phyloP scores from a whole-genome alignment of 192 early-diverging fungal species.

The Coemansia sp. region DNA sequence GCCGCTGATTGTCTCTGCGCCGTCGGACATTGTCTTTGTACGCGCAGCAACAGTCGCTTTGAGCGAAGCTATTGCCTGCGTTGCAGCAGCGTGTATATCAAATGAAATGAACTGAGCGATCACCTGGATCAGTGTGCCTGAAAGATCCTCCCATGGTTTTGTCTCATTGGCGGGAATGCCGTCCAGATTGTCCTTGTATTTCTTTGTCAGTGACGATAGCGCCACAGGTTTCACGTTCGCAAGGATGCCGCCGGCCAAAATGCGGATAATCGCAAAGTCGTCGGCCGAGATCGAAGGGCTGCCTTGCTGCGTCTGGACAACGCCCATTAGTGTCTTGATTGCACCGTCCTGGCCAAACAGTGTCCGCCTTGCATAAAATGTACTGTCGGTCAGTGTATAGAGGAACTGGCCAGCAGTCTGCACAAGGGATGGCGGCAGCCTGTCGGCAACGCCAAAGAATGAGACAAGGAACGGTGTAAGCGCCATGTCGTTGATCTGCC shows the following conservation, averaged over 20 bases:
- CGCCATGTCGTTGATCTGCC: constrained; percentile 65
- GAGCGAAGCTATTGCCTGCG: constrained; percentile 14
- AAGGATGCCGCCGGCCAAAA: constrained; percentile 66
- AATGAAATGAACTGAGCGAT: constrained; percentile 32
- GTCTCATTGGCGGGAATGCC: constrained; percentile 51
- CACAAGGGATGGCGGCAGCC: constrained; percentile 40
- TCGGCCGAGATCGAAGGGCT: constrained; percentile 21
- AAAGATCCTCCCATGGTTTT: constrained; percentile 53
- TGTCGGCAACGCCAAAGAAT: constrained; percentile 59
- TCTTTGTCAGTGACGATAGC: constrained; percentile 22
- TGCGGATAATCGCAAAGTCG: constrained; percentile 64
- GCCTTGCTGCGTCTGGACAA: constrained; percentile 35
- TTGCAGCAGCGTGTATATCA: constrained; percentile 35
- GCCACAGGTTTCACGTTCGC: constrained; percentile 49
- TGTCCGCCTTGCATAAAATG: constrained; percentile 58
- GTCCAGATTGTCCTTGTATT: constrained; percentile 13
- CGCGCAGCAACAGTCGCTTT: constrained; percentile 12
- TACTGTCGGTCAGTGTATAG: constrained; percentile 81
- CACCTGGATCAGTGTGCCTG: constrained; percentile 35
- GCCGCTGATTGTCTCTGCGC: not conserved
- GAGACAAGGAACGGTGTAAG: constrained; percentile 67
- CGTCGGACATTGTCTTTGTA: constrained; percentile 8
- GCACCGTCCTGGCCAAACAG: constrained; percentile 62
- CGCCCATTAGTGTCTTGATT: constrained; percentile 53
- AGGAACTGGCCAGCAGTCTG: constrained; percentile 70